Evolutionary conservation across 169 alveolate genomes (phyloP), one percentile per base, ranked within the genome.

Genomic region (Plasmodium vinckei): DNA sequence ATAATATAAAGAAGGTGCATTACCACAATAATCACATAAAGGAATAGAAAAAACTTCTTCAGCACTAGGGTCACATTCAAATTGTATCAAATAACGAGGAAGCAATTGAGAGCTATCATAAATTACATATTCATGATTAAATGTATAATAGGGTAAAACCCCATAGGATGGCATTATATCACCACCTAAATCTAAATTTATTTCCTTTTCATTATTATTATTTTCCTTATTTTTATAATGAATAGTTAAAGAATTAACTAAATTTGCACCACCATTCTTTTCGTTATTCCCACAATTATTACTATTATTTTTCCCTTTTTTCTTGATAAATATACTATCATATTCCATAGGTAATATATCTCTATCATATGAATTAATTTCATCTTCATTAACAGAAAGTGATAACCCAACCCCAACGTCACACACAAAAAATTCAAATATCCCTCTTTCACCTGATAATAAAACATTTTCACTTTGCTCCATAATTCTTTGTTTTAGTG

Each of bases 11-110:
- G 98, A 95, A 3, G 97, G 97, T 44, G 94, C 94, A 77, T 96
- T 96, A 42, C 93, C 97, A 86, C 98, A 96, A 72, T 94, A 95
- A 87, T 96, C 98, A 86, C 98, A 96, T 75, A 96, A 90, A 2
- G 98, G 98, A 42, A 96, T 92, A 46, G 97, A 94, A 73, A 94
- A 96, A 59, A 92, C 92, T 92, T 96, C 98, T 10, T 94, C 96
- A 3, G 90, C 93, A 23, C 93, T 63, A 17, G 98, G 95, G 87
- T 96, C 97, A 73, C 94, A 95, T 87, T 96, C 98, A 82, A 96
- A 95, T 72, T 94, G 96, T 44, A 96, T 87, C 39, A 96, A 90
- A 44, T 95, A 96, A 51, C 94, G 93, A 3, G 98, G 97, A 27
- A 95, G 89, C 44, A 95, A 94, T 93, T 96, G 98, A 39, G 97